Conservation (phyloP, 306 rosid genomes). For the Urtica urens region DNA sequence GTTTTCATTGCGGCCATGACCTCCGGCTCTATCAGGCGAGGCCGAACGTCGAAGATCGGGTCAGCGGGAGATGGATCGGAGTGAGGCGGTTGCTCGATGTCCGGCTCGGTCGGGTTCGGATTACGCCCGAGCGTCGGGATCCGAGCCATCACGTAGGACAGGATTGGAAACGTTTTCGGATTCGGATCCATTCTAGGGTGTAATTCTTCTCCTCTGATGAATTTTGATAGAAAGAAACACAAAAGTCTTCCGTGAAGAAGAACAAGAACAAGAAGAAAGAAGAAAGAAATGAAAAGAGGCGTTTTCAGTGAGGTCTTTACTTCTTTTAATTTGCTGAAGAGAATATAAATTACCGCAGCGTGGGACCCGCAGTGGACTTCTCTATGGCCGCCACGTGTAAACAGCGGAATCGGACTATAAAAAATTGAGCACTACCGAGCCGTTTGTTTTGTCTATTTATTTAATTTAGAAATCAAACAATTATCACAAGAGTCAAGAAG, state of each 20-base stretch:
- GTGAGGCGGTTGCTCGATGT: constrained; percentile 33
- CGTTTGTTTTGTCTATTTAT: too few relatives aligned
- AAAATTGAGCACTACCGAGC: too few relatives aligned
- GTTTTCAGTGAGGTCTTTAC: too few relatives aligned
- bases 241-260: too few relatives aligned
- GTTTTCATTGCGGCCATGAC: constrained; percentile 59
- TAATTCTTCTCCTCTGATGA: too few relatives aligned
- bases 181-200: constrained; percentile 59
- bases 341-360: not conserved
- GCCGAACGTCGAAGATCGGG: constrained; percentile 40
- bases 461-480: too few relatives aligned
- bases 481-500: too few relatives aligned
- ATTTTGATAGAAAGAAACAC: not conserved
- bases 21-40: constrained; percentile 50
- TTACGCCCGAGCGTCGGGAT: constrained; percentile 33
- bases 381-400: not conserved
- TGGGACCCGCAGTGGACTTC: not conserved
- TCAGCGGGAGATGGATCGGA: constrained; percentile 15
- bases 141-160: constrained; percentile 75
- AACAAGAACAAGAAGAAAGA: not conserved
- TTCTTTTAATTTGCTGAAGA: too few relatives aligned
- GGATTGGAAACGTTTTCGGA: constrained; percentile 62
- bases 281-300: not conserved
- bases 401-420: not conserved
- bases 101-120: constrained; percentile 20